Percentiles rank a stretch among this genome's conserved stretches.
phyloP scores from a whole-genome alignment of 805 yeast species.

The Blastobotrys peoriensis region DNA sequence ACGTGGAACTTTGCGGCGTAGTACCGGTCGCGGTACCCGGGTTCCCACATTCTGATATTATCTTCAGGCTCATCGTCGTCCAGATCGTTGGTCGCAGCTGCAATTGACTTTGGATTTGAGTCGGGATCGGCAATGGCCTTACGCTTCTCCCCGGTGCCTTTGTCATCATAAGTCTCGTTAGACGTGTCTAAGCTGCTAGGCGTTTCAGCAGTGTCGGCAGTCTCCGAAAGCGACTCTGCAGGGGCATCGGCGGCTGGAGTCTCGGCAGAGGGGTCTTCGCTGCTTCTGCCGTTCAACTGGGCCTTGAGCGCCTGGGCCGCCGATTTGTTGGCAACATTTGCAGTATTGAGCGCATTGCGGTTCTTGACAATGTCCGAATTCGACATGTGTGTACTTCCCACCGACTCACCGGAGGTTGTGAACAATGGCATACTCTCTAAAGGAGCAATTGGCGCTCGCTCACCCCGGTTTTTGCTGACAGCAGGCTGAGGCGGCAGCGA shows the following conservation, averaged over 20 bases:
- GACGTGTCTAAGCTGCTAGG: slow-evolving; percentile 15
- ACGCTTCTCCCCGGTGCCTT: slow-evolving; percentile 8
- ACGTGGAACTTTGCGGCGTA: slow-evolving; percentile 69
- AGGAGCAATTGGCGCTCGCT: slow-evolving; percentile 67
- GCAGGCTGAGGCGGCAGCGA: slow-evolving; percentile 9
- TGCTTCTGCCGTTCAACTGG: slow-evolving; percentile 23
- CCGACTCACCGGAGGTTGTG: slow-evolving; percentile 66
- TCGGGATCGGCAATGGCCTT: slow-evolving; percentile 15
- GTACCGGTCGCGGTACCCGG: slow-evolving; percentile 81
- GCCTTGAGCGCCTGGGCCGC: slow-evolving; percentile 59
- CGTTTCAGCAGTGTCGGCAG: slow-evolving; percentile 11
- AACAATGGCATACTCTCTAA: slow-evolving; percentile 69
- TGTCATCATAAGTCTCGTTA: slow-evolving; percentile 5
- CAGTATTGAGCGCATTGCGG: slow-evolving; percentile 56
- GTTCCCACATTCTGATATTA: slow-evolving; percentile 68
- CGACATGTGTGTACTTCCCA: slow-evolving; percentile 59
- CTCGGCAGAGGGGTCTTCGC: slow-evolving; percentile 2
- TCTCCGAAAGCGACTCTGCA: slow-evolving; percentile 10
- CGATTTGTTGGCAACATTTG: slow-evolving; percentile 62
- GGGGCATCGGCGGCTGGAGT: slow-evolving; percentile 1
- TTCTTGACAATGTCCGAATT: slow-evolving; percentile 67
- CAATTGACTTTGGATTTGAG: slow-evolving; percentile 1
- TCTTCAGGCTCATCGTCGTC: slow-evolving; percentile 39
- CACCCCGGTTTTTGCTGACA: slow-evolving; percentile 55
- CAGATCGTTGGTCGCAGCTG: slow-evolving; percentile 1